Base-by-base conservation (phyloP, 345 rosid genomes). In the Camelina sativa region DNA sequence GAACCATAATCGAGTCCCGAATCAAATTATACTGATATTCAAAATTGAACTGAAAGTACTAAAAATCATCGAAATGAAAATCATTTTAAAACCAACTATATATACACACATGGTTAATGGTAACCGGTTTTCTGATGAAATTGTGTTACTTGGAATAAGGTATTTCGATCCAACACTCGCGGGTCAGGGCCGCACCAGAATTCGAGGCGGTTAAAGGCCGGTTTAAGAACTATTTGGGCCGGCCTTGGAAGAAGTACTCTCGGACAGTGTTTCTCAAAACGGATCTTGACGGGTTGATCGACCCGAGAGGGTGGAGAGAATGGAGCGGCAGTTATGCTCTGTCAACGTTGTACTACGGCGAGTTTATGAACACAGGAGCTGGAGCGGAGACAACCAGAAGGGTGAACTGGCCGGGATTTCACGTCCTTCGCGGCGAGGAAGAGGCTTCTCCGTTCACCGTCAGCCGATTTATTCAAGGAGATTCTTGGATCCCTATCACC, bases 361-460 rank as follows among this genome's bases (percentile, higher is more conserved):
- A 88, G 80, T 92, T 87, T 62, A 75, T 71, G 84, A 92, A 92
- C 30, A 72, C 54, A 0, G 94, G 97, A 0, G 10, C 0, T 1
- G 94, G 96, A 7, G 89, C 92, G 0, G 53, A 77, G 0, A 80
- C 80, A 1, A 53, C 19, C 10, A 17, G 43, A 17, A 75, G 92
- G 66, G 90, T 90, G 41, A 81, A 51, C 1, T 90, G 96, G 97
- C 85, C 84, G 4, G 92, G 96, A 3, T 92, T 81, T 76, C 97
- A 92, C 43, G 74, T 86, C 64, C 76, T 92, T 9, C 79, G 11
- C 19, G 76, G 58, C 30, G 30, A 83, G 0, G 43, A 69, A 2
- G 82, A 92, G 41, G 91, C 74, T 51, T 30, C 25, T 11, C 82
- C 89, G 19, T 90, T 86, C 65, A 54, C 80, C 0, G 88, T 83